These are phyloP conservation scores for Kazachstania taianensis DNA, from an alignment of 805 yeast species.

Conservation along the genomic window DNA sequence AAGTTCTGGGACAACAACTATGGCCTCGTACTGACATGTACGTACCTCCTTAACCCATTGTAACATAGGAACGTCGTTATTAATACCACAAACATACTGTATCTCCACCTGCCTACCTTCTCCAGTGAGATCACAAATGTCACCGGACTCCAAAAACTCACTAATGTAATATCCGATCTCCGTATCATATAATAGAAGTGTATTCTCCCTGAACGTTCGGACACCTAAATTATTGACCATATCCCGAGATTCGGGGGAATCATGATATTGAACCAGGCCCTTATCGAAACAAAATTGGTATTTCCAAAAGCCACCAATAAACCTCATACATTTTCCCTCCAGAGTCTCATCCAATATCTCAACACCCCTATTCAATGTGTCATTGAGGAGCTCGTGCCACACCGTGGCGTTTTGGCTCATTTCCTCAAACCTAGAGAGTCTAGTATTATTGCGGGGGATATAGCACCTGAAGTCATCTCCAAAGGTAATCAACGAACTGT, in stretches of 20 bases:
- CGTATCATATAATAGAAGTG: conserved; percentile 23
- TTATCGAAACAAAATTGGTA: conserved; percentile 42
- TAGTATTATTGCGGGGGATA: conserved; percentile 10
- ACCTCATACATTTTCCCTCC: conserved; percentile 19
- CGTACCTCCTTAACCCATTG: conserved; percentile 40
- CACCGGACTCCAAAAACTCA: conserved; percentile 39
- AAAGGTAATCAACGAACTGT: conserved; percentile 9
- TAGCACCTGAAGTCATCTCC: conserved; percentile 18
- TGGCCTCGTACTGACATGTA: conserved; percentile 49
- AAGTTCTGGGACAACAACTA: conserved; percentile 39
- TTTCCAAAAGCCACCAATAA: conserved; percentile 41
- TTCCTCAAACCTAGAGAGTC: conserved; percentile 4
- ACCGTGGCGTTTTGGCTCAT: conserved; percentile 7
- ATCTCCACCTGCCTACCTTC: conserved; percentile 44
- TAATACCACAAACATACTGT: conserved; percentile 41
- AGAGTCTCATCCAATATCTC: conserved; percentile 11
- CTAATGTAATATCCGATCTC: conserved; percentile 29
- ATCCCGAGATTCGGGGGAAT: conserved; percentile 4
- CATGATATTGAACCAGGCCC: conserved; percentile 41
- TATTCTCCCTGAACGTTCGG: conserved; percentile 7
- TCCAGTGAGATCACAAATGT: conserved; percentile 49
- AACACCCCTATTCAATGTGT: conserved; percentile 13
- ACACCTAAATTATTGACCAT: conserved; percentile 16
- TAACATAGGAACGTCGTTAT: conserved; percentile 16
- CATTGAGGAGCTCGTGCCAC: conserved; percentile 9